These are phyloP conservation scores for Baorangia bicolor DNA, from an alignment of 768 basidiomycete genomes.

Conservation along the genomic window DNA sequence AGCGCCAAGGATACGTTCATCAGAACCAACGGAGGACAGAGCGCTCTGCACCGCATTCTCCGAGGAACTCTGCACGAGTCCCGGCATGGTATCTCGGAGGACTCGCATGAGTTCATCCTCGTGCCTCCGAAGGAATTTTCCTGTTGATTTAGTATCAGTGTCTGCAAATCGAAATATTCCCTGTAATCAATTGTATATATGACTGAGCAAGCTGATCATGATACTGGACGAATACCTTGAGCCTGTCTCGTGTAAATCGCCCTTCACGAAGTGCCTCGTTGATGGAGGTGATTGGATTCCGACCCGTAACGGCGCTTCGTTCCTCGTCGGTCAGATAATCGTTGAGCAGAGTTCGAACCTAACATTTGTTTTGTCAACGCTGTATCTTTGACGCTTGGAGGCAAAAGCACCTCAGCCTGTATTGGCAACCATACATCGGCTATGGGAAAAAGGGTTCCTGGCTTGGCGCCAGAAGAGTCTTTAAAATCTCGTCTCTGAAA, in stretches of 20 bases:
- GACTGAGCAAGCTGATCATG: background rate
- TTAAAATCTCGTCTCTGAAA: constrained; percentile 85
- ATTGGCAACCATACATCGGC: constrained; percentile 87
- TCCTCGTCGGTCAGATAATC: constrained; percentile 95
- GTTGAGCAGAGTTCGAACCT: constrained; percentile 82
- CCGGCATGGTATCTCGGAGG: constrained; percentile 90
- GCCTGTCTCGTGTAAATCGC: constrained; percentile 71
- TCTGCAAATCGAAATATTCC: constrained; percentile 89
- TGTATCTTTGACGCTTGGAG: background rate
- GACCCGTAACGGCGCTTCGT: constrained; percentile 69
- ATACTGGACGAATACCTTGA: constrained; percentile 54
- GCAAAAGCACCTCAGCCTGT: constrained; percentile 71
- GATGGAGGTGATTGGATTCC: constrained; percentile 90
- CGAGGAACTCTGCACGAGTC: constrained; percentile 72
- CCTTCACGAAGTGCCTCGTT: constrained; percentile 91
- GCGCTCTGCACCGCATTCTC: constrained; percentile 63
- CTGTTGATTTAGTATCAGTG: constrained; percentile 73
- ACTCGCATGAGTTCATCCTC: constrained; percentile 85
- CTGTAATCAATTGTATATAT: constrained; percentile 40
- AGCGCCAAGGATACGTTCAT: constrained; percentile 69
- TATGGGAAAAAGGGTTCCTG: constrained; percentile 75
- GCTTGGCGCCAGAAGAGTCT: constrained; percentile 78
- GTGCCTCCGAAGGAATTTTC: constrained; percentile 65
- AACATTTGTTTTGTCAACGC: constrained; percentile 8
- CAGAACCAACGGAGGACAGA: constrained; percentile 58